Percentiles rank a stretch among this genome's conserved stretches.
These are phyloP conservation scores for Phytophthora pisi DNA, from an alignment of 352 stramenopile species.

Conservation along the genomic window DNA sequence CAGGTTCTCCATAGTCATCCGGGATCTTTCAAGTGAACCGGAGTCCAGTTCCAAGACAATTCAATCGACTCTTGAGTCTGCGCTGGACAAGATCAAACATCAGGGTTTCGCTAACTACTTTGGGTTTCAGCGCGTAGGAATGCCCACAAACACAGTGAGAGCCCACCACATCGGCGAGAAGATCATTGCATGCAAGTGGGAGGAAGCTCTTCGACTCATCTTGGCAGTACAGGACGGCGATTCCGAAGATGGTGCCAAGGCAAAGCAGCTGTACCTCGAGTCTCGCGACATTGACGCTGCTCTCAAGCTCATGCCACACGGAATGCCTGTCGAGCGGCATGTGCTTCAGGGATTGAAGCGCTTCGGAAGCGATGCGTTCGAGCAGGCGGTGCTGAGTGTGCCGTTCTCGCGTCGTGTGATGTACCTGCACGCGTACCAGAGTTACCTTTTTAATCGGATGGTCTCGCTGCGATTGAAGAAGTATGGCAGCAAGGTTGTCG, in stretches of 20 bases:
- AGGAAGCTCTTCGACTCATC: constrained; percentile 54
- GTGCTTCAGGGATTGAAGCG: constrained; percentile 76
- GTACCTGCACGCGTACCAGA: constrained; percentile 84
- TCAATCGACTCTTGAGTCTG: constrained; percentile 22
- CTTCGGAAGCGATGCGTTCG: constrained; percentile 50
- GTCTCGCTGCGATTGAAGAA: constrained; percentile 54
- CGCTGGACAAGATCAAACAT: constrained; percentile 38
- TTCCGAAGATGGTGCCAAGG: constrained; percentile 32
- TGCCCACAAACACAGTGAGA: constrained; percentile 48
- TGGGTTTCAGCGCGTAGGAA: constrained; percentile 77
- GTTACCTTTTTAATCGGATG: constrained; percentile 73
- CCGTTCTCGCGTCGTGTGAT: constrained; percentile 67
- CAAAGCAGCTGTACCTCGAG: constrained; percentile 57
- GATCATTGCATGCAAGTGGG: constrained; percentile 66
- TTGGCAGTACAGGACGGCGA: constrained; percentile 48
- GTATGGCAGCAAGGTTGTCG: constrained; percentile 46
- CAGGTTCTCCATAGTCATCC: constrained; percentile 65
- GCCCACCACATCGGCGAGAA: constrained; percentile 76
- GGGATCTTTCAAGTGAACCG: constrained; percentile 32
- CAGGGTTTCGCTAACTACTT: constrained; percentile 84
- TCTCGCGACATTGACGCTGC: constrained; percentile 54
- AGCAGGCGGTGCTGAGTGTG: constrained; percentile 58
- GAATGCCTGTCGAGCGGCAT: constrained; percentile 56
- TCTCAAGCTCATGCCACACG: constrained; percentile 57
- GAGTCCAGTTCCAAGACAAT: constrained; percentile 14